Evolutionary conservation across 805 yeast genomes (phyloP), one percentile per base, ranked within the genome.

Genomic region (Yamadazyma takamatsuzukensis): DNA sequence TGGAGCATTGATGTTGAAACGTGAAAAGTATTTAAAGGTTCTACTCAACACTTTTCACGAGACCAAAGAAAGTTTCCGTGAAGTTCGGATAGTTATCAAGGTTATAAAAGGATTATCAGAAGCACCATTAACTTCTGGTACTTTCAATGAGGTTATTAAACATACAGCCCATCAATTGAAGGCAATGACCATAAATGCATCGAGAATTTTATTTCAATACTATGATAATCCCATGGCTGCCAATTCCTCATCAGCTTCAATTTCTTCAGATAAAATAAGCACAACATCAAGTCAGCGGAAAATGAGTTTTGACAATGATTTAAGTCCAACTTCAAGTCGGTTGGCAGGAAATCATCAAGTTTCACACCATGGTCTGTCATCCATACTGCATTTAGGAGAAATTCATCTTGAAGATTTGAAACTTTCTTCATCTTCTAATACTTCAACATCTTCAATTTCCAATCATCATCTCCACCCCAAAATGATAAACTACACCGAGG

Each of bases 1-100:
- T 1, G 59, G 65, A 5, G 70, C 71, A 5, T 50, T 61, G 5
- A 45, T 56, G 41, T 39, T 64, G 23, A 52, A 58, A 29, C 65
- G 69, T 1, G 52, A 50, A 5, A 51, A 44, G 32, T 64, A 64
- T 41, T 33, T 45, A 9, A 46, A 49, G 11, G 25, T 47, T 1
- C 41, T 66, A 17, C 36, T 53, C 13, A 35, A 40, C 4, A 49
- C 42, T 21, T 59, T 54, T 28, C 37, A 45, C 21, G 50, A 49
- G 13, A 33, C 43, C 16, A 45, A 39, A 22, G 54, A 49, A 9
- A 53, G 50, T 30, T 33, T 59, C 29, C 44, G 43, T 24, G 59
- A 53, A 21, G 48, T 53, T n/a, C 36, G 39, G 24, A 40, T 53
- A 15, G 39, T 51, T 10, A 49, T 64, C 7, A 60, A 54, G 33